Conservation (phyloP, 495 filamentous ascomycete genomes). For the Xylaria acuta region DNA sequence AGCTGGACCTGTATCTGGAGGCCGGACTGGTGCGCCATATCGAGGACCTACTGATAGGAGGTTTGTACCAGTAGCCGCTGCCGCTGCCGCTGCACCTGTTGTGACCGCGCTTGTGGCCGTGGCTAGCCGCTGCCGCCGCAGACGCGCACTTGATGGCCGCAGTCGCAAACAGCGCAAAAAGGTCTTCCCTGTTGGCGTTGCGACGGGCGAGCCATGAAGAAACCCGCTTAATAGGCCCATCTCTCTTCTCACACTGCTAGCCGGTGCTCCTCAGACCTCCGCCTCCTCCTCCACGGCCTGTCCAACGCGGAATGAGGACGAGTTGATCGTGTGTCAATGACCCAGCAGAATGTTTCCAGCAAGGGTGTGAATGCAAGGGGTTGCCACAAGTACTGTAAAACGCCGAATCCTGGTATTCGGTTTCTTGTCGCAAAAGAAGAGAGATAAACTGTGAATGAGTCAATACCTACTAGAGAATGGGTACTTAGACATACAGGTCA, state of each 20-base stretch:
- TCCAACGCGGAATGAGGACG: neutral
- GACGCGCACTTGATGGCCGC: slow-evolving; percentile 1
- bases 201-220: slow-evolving; percentile 2
- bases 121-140: slow-evolving; percentile 15
- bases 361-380: neutral
- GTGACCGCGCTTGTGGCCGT: slow-evolving; percentile 5
- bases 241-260: neutral
- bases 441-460: slow-evolving; percentile 13
- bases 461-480: neutral
- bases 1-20: neutral
- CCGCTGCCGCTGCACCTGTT: neutral
- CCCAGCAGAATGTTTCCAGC: neutral
- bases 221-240: slow-evolving; percentile 13
- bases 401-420: neutral
- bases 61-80: slow-evolving; percentile 5
- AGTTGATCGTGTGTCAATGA: neutral
- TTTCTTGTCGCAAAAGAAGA: slow-evolving; percentile 1
- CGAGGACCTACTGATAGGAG: neutral
- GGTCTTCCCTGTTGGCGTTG: neutral
- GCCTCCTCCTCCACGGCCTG: neutral
- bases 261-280: neutral
- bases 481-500: neutral
- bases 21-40: slow-evolving; percentile 28
- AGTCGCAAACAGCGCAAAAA: slow-evolving; percentile 5
- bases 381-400: neutral